A percentile compares a stretch with the other conserved stretches of the same genome.
These are phyloP conservation scores for Ogataea wickerhamii DNA, from an alignment of 805 yeast genomes.

Conservation along the genomic window DNA sequence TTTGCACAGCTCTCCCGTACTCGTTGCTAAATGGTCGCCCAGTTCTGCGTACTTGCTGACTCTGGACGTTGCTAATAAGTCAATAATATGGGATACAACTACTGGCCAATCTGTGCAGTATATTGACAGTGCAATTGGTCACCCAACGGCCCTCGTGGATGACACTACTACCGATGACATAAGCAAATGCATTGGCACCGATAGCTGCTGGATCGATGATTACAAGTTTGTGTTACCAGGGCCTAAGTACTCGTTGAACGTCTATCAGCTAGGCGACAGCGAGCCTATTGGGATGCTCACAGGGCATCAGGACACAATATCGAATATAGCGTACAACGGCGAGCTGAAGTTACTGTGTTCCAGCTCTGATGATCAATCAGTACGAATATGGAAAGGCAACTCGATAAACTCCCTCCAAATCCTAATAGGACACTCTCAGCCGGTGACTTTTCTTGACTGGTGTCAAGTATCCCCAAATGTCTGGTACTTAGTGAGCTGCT, in stretches of 20 bases:
- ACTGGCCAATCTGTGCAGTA: slow-evolving; percentile 49
- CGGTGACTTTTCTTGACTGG: slow-evolving; percentile 59
- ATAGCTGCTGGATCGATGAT: slow-evolving; percentile 71
- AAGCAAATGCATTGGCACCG: slow-evolving; percentile 39
- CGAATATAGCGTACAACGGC: slow-evolving; percentile 52
- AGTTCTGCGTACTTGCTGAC: slow-evolving; percentile 53
- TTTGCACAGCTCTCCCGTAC: slow-evolving; percentile 52
- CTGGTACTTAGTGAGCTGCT: slow-evolving; percentile 45
- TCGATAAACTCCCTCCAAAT: slow-evolving; percentile 49
- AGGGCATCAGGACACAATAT: slow-evolving; percentile 65
- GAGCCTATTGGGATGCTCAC: slow-evolving; percentile 47
- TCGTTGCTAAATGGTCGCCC: slow-evolving; percentile 58
- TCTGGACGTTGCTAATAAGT: slow-evolving; percentile 51
- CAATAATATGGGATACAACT: slow-evolving; percentile 63
- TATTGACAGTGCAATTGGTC: slow-evolving; percentile 31
- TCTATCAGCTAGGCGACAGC: slow-evolving; percentile 48
- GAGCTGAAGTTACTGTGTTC: slow-evolving; percentile 57
- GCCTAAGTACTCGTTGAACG: slow-evolving; percentile 46
- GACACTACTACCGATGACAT: slow-evolving; percentile 6
- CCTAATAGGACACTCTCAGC: slow-evolving; percentile 53
- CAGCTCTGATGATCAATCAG: slow-evolving; percentile 70
- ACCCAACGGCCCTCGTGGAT: background rate
- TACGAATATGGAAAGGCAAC: slow-evolving; percentile 74
- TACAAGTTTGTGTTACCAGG: slow-evolving; percentile 71
- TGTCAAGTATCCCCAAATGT: slow-evolving; percentile 28